Conservation (phyloP, 2,329 filamentous ascomycete species). For the Fonsecaea monophora region DNA sequence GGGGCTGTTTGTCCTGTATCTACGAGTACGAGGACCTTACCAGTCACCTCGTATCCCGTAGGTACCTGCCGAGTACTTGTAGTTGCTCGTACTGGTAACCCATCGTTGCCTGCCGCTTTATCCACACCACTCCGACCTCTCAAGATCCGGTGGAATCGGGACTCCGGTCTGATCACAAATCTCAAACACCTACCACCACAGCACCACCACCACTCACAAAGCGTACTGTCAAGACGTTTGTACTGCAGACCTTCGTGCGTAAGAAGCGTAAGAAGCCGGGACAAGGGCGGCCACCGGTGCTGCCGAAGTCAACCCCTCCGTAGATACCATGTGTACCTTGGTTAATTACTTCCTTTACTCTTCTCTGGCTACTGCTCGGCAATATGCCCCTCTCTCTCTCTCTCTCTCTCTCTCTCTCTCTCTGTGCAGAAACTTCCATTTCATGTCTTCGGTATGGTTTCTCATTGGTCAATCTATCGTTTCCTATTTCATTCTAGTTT, state of each 20-base stretch:
- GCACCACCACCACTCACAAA: background rate
- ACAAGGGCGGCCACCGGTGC: no score
- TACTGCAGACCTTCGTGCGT: slow-evolving; percentile 7
- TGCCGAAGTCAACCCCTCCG: no score
- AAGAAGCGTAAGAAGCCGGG: background rate
- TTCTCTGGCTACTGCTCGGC: slow-evolving; percentile 21
- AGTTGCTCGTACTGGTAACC: no score
- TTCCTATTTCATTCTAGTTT: slow-evolving; percentile 15
- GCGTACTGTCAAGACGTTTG: background rate
- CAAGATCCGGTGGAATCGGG: slow-evolving; percentile 15
- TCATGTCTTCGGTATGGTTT: background rate
- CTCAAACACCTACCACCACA: background rate
- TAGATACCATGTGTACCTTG: no score
- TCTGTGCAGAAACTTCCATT: background rate
- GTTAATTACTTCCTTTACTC: no score
- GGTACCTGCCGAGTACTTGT: no score
- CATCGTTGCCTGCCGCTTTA: background rate
- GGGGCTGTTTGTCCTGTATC: no score
- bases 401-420: no score
- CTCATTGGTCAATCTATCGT: slow-evolving; percentile 7
- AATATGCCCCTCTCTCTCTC: background rate
- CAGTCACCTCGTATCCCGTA: no score
- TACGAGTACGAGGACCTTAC: no score
- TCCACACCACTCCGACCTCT: background rate
- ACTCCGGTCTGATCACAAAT: slow-evolving; percentile 22